These are phyloP conservation scores for Candida berthetii DNA, from an alignment of 805 yeast species.

Conservation along the genomic window DNA sequence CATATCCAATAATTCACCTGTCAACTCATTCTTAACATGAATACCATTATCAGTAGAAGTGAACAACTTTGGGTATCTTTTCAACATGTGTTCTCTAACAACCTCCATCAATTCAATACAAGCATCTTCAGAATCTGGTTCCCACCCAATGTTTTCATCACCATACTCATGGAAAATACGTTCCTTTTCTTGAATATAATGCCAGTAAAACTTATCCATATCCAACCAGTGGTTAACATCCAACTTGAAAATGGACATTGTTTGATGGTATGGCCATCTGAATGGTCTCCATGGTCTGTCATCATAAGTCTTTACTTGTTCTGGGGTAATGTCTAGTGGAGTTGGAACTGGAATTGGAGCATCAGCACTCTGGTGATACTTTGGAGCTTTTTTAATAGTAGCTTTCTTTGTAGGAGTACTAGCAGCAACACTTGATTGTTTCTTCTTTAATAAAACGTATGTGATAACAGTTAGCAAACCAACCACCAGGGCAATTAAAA, in stretches of 20 bases:
- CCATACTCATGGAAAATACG: slow-evolving; percentile 55
- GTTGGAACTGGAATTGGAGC: slow-evolving; percentile 38
- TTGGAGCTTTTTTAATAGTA: background rate
- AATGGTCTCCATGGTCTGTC: slow-evolving; percentile 81
- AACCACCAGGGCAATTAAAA: no score
- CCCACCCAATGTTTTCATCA: slow-evolving; percentile 55
- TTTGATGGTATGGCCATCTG: slow-evolving; percentile 76
- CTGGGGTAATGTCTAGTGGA: slow-evolving; percentile 60
- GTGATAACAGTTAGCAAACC: no score
- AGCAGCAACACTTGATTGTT: no score
- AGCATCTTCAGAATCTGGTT: slow-evolving; percentile 59
- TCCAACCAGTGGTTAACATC: slow-evolving; percentile 74
- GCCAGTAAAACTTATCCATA: slow-evolving; percentile 71
- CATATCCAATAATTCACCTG: slow-evolving; percentile 58
- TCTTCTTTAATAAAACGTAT: no score
- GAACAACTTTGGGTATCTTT: slow-evolving; percentile 59
- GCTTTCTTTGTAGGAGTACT: no score
- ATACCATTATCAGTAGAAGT: slow-evolving; percentile 42
- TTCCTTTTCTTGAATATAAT: slow-evolving; percentile 57
- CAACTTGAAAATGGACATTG: slow-evolving; percentile 69
- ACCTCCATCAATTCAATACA: slow-evolving; percentile 57
- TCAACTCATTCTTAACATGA: slow-evolving; percentile 52
- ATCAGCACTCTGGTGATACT: slow-evolving; percentile 8
- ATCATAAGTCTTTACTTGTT: slow-evolving; percentile 56
- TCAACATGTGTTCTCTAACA: slow-evolving; percentile 52